These are phyloP conservation scores for Extremus antarcticus DNA, from an alignment of 495 filamentous ascomycete genomes.

Conservation along the genomic window DNA sequence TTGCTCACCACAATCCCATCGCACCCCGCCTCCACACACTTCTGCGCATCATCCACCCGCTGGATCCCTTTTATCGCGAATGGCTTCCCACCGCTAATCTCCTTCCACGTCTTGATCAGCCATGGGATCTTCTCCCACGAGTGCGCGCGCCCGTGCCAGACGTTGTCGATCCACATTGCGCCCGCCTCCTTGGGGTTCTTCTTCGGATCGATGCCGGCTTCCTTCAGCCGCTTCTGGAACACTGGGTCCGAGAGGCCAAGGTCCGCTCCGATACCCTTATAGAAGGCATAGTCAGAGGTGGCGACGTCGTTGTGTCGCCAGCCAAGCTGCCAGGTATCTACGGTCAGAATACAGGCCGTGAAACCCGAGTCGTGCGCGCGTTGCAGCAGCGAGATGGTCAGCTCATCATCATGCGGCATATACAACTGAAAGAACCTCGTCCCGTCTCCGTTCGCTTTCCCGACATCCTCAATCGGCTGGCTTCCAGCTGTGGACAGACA, in stretches of 20 bases:
- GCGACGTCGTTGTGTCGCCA: slow-evolving; percentile 54
- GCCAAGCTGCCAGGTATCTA: slow-evolving; percentile 55
- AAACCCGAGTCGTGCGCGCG: slow-evolving; percentile 47
- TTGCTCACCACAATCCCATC: slow-evolving; percentile 52
- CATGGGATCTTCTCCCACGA: slow-evolving; percentile 49
- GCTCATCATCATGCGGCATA: slow-evolving; percentile 51
- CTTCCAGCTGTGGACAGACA: slow-evolving; percentile 46
- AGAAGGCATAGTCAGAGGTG: slow-evolving; percentile 53
- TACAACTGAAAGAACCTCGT: slow-evolving; percentile 56
- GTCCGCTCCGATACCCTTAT: slow-evolving; percentile 44
- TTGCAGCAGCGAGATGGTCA: slow-evolving; percentile 43
- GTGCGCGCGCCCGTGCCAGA: slow-evolving; percentile 53
- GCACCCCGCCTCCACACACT: slow-evolving; percentile 43
- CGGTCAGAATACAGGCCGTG: slow-evolving; percentile 48
- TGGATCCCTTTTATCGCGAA: slow-evolving; percentile 50
- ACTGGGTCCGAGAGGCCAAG: slow-evolving; percentile 49
- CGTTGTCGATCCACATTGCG: slow-evolving; percentile 52
- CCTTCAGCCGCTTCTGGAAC: slow-evolving; percentile 41
- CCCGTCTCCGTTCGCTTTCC: slow-evolving; percentile 40
- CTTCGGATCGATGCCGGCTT: slow-evolving; percentile 42
- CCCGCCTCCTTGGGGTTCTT: slow-evolving; percentile 40
- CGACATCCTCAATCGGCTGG: slow-evolving; percentile 50
- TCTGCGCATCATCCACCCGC: slow-evolving; percentile 41
- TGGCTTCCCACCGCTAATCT: slow-evolving; percentile 41
- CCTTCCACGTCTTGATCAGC: slow-evolving; percentile 30